Evolutionary conservation across 768 basidiomycete species (phyloP), one percentile per base, ranked within the genome.

Genomic region (Myochromella boudieri): DNA sequence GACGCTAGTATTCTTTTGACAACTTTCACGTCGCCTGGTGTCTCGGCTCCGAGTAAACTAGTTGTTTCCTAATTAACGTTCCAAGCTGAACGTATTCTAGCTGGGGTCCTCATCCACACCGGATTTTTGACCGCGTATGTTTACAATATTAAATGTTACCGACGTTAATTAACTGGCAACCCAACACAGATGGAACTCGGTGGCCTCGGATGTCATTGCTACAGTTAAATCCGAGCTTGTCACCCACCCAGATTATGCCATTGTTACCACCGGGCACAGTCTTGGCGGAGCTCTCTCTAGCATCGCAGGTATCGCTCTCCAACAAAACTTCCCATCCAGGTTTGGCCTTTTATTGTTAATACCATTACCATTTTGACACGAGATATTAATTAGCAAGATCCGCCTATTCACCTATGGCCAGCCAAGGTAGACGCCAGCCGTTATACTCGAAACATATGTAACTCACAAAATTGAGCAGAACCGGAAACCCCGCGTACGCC

Each of bases 111-210:
- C 11, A 70, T 70, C 18, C 74, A 75, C 31, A 48, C 42, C 8
- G 74, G 72, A n/a, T 74, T 75, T 53, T 61, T 72, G 17, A 46
- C 61, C 1, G 65, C 64, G 47, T 67, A 46, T n/a, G 14, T 34
- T n/a, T 34, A 6, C 33, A 12, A 34, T n/a, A n/a, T n/a, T 14
- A 29, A 14, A 29, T 8, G 28, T 20, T 55, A 48, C 15, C 8
- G 33, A 20, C 36, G 11, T 31, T 20, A 18, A 20, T 42, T 52
- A 12, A 40, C 9, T 31, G 11, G 10, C n/a, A n/a, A 32, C 25
- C 20, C 12, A 37, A 38, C n/a, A 11, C 36, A 62, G 63, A 3
- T 74, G 70, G 52, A 59, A 61, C 17, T 61, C 65, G 9, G 53
- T 74, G 21, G 64, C 65, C 2, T 49, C 40, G 5, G 48, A n/a